Conservation (phyloP, 805 yeast genomes). For the Saccharomycopsis guyanensis region DNA sequence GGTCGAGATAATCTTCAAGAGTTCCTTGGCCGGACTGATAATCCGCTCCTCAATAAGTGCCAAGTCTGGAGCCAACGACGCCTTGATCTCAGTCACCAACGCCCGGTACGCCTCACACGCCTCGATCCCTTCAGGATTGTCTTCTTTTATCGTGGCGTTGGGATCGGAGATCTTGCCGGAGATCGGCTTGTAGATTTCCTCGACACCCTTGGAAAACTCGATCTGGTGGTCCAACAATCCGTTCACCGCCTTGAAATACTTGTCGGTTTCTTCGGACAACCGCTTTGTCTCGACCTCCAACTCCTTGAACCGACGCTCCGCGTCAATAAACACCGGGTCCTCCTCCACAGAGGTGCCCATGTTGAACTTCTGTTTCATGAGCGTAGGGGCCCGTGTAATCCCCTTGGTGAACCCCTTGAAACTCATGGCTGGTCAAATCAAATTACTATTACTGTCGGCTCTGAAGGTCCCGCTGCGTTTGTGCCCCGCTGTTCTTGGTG, state of each 20-base stretch:
- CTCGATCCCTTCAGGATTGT: conserved; percentile 92
- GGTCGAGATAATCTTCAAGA: conserved; percentile 69
- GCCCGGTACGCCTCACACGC: conserved; percentile 90
- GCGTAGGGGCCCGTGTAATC: conserved; percentile 83
- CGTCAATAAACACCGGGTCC: conserved; percentile 89
- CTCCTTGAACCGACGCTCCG: conserved; percentile 93
- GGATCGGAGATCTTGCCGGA: conserved; percentile 91
- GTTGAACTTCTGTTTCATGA: conserved; percentile 80
- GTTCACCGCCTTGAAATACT: conserved; percentile 86
- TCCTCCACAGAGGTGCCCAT: conserved; percentile 64
- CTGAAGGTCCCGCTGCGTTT: too few species aligned
- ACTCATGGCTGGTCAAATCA: too few species aligned
- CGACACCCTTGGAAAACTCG: conserved; percentile 92
- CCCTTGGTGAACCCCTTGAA: conserved; percentile 83
- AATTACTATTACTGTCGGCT: too few species aligned
- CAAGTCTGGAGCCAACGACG: conserved; percentile 82
- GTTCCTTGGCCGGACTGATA: conserved; percentile 85
- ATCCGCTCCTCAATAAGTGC: conserved; percentile 86
- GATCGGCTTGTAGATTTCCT: conserved; percentile 93
- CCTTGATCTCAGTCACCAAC: conserved; percentile 79
- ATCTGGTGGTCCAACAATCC: conserved; percentile 81
- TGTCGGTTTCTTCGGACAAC: conserved; percentile 79
- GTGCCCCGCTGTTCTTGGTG: too few species aligned
- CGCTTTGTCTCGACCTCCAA: conserved; percentile 85
- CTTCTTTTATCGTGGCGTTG: conserved; percentile 76